A percentile compares a stretch with the other conserved stretches of the same genome.
Evolutionary conservation across 345 rosid genomes (phyloP).

Genomic region (Eutrema heterophyllum): DNA sequence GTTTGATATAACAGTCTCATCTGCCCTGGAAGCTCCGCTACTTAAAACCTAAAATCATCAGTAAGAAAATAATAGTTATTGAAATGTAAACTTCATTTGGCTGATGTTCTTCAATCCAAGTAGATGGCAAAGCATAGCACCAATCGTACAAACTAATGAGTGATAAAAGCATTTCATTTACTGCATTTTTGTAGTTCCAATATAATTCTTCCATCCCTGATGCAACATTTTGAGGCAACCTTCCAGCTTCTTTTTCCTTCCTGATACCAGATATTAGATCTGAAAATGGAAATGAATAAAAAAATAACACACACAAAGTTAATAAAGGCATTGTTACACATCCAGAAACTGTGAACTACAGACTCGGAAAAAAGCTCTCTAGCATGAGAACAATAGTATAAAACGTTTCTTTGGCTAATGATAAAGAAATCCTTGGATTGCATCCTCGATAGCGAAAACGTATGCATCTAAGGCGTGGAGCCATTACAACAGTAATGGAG

Average conservation of each 20-base stretch:
- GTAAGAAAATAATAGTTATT: neutral
- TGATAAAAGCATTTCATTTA: slow-evolving; percentile 39
- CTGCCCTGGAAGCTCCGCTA: slow-evolving; percentile 59
- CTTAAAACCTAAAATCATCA: slow-evolving; percentile 54
- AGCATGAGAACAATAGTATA: neutral
- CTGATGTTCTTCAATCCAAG: neutral
- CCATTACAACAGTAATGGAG: neutral
- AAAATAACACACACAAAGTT: neutral
- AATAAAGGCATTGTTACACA: neutral
- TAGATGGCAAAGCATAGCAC: neutral
- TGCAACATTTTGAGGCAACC: slow-evolving; percentile 68
- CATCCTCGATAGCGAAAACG: neutral
- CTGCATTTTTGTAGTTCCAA: slow-evolving; percentile 88
- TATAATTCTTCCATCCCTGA: slow-evolving; percentile 80
- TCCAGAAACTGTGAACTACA: neutral
- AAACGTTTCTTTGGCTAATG: neutral
- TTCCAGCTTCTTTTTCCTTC: slow-evolving; percentile 69
- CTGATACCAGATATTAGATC: slow-evolving; percentile 73
- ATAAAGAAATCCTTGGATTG: neutral
- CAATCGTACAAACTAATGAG: slow-evolving; percentile 10
- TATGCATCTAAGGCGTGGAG: neutral
- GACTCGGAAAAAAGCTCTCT: neutral
- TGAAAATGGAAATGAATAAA: slow-evolving; percentile 29
- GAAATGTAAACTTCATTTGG: neutral
- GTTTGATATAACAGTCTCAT: slow-evolving; percentile 65